Evolutionary conservation across 2,329 filamentous ascomycete species (phyloP).

Genomic region (Stemphylium beticola): DNA sequence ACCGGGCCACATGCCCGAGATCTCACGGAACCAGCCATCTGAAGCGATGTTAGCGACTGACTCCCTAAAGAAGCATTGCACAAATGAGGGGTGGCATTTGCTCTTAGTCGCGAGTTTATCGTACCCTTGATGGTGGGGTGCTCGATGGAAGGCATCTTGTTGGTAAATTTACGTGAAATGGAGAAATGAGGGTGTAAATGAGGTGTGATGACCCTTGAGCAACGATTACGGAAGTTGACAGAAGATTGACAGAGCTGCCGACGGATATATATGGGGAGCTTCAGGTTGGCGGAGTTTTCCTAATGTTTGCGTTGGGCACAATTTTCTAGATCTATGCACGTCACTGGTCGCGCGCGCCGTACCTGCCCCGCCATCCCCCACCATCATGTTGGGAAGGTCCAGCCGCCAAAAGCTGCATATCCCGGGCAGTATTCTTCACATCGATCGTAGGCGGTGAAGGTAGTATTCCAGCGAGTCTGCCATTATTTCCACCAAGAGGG

Average conservation of each 20-base stretch:
- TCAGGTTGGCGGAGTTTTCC: constrained; percentile 29
- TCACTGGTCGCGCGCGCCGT: constrained; percentile 27
- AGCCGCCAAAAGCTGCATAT: constrained; percentile 16
- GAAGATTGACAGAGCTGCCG: constrained; percentile 18
- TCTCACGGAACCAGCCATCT: constrained; percentile 99
- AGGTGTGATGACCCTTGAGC: not conserved
- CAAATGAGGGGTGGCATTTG: not conserved
- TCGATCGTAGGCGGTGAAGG: not conserved
- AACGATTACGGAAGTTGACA: constrained; percentile 14
- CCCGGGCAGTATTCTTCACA: not conserved
- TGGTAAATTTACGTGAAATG: constrained; percentile 30
- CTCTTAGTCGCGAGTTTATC: not conserved
- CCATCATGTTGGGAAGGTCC: constrained; percentile 13
- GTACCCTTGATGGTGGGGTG: constrained; percentile 79
- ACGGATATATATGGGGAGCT: constrained; percentile 29
- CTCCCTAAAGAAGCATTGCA: not conserved
- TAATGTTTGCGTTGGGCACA: constrained; percentile 17
- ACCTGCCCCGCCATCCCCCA: constrained; percentile 20
- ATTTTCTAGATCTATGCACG: constrained; percentile 21
- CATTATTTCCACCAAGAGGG: not conserved
- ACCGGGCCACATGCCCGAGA: constrained; percentile 98
- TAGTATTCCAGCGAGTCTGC: not conserved
- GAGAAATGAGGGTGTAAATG: constrained; percentile 2
- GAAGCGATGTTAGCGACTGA: constrained; percentile 13
- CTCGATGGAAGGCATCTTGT: constrained; percentile 69